phyloP scores from a whole-genome alignment of 345 rosid species.

The Linum usitatissimum region DNA sequence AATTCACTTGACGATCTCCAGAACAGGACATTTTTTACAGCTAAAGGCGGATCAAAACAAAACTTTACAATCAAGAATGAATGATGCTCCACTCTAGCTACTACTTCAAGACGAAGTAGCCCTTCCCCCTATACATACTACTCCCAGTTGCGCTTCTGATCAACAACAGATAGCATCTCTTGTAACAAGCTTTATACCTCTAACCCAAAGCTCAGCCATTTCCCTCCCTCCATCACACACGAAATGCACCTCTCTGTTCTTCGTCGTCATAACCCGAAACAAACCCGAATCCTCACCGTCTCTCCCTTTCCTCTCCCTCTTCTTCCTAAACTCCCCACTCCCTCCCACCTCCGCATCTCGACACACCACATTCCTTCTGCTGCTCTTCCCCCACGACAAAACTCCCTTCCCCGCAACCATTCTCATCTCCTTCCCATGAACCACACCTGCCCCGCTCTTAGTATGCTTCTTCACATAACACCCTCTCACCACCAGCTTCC shows the following conservation, averaged over 20 bases:
- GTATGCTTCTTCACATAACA: conserved; percentile 58
- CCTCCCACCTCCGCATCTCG: conserved; percentile 51
- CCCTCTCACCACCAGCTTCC: conserved; percentile 47
- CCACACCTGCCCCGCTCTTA: conserved; percentile 65
- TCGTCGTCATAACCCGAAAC: conserved; percentile 59
- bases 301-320: conserved; percentile 30
- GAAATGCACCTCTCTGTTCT: conserved; percentile 73
- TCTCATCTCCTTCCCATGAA: conserved; percentile 50
- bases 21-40: conserved; percentile 26
- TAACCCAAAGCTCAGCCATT: conserved; percentile 80
- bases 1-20: not conserved
- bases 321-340: conserved; percentile 40
- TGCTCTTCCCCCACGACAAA: conserved; percentile 75
- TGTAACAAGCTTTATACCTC: conserved; percentile 83
- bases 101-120: conserved; percentile 30
- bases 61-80: conserved; percentile 15
- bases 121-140: not conserved
- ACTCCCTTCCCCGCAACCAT: conserved; percentile 48
- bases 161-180: conserved; percentile 37
- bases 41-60: conserved; percentile 20
- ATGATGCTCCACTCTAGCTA: not conserved
- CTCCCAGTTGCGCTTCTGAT: conserved; percentile 3
- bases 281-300: conserved; percentile 38
- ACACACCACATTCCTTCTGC: conserved; percentile 54
- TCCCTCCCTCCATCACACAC: conserved; percentile 63